Conservation (phyloP, 75 land plant genomes). For the Cunninghamia lanceolata region DNA sequence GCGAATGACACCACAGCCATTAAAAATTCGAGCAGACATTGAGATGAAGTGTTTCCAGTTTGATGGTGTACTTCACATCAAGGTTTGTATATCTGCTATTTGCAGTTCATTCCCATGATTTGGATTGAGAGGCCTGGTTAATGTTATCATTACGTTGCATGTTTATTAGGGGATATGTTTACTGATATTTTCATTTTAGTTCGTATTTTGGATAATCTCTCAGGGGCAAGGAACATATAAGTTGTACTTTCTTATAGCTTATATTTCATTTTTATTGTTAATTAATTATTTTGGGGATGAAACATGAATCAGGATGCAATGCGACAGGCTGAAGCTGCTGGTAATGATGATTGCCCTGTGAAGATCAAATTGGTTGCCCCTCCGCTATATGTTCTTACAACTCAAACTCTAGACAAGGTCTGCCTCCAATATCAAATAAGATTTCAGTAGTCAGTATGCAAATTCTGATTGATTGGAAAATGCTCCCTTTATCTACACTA, state of each 20-base stretch:
- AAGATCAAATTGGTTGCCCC: conserved; percentile 95
- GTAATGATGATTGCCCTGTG: conserved; percentile 92
- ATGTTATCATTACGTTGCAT: background rate
- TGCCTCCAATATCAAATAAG: background rate
- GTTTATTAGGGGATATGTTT: background rate
- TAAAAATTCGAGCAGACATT: conserved; percentile 92
- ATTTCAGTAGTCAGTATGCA: background rate
- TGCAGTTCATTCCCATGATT: background rate
- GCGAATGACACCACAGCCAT: conserved; percentile 94
- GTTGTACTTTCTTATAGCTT: background rate
- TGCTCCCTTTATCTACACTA: background rate
- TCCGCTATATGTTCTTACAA: conserved; percentile 93
- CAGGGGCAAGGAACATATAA: background rate
- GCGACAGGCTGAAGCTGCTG: conserved; percentile 92
- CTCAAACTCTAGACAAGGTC: conserved; percentile 99
- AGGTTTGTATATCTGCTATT: conserved; percentile 39
- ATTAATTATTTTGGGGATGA: conserved; percentile 3
- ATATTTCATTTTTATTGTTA: background rate
- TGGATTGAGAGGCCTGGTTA: background rate
- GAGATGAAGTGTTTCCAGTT: conserved; percentile 97
- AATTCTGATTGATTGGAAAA: conserved; percentile 1
- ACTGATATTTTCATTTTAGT: background rate
- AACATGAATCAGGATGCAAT: conserved; percentile 77
- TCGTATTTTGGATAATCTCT: background rate
- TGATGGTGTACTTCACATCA: conserved; percentile 96